These are phyloP conservation scores for Penicillium cataractarum DNA, from an alignment of 495 filamentous ascomycete species.

Conservation along the genomic window DNA sequence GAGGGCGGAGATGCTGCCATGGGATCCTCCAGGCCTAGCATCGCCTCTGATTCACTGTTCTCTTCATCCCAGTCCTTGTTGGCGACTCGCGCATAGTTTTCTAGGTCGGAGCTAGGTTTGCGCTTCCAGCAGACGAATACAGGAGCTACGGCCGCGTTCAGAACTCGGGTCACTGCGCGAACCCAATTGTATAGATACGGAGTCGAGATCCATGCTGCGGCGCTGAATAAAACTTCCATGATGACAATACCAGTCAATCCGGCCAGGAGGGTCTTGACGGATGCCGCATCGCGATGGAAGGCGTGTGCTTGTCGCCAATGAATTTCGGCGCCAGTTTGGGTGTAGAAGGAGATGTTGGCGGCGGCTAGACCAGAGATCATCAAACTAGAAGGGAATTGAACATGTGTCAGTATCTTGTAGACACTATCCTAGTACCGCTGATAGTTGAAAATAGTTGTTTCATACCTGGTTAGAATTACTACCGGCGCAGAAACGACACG, in stretches of 20 bases:
- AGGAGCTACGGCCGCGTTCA: background rate
- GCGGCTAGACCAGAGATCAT: slow-evolving; percentile 28
- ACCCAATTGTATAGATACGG: slow-evolving; percentile 23
- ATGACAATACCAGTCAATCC: slow-evolving; percentile 29
- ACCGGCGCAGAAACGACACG: slow-evolving; percentile 24
- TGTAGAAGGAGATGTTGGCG: slow-evolving; percentile 38
- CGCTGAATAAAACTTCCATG: slow-evolving; percentile 25
- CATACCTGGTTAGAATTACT: slow-evolving; percentile 35
- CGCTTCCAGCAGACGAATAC: slow-evolving; percentile 12
- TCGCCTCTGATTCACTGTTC: slow-evolving; percentile 9
- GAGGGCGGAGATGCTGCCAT: background rate
- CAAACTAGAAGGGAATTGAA: slow-evolving; percentile 17
- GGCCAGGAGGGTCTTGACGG: slow-evolving; percentile 30
- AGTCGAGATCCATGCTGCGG: slow-evolving; percentile 20
- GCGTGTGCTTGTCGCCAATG: slow-evolving; percentile 36
- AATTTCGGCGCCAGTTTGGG: slow-evolving; percentile 35
- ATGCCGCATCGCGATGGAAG: slow-evolving; percentile 32
- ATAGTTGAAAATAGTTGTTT: too few species aligned
- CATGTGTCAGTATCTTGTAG: background rate
- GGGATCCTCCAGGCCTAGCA: slow-evolving; percentile 7
- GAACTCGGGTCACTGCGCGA: slow-evolving; percentile 1
- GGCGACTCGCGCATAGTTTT: slow-evolving; percentile 23
- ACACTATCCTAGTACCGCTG: background rate
- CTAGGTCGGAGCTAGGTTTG: background rate
- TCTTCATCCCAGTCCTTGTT: slow-evolving; percentile 27